Evolutionary conservation across 1,284 basidiomycete species (phyloP).

Genomic region (Papiliotrema nemorosa): DNA sequence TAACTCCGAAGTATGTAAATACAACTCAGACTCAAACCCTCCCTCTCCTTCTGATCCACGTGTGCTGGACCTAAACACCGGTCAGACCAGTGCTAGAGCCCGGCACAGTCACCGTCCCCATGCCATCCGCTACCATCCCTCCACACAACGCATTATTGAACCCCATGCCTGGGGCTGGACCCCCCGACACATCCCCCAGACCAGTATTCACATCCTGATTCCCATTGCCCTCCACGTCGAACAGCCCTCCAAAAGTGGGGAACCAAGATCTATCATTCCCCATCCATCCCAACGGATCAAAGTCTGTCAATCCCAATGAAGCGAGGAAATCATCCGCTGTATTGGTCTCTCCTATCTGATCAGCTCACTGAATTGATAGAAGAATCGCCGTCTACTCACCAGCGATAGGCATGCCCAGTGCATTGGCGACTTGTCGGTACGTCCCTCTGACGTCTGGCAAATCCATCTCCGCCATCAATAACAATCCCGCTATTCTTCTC

Average conservation of each 20-base stretch:
- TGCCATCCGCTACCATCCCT: no score
- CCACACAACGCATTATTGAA: no score
- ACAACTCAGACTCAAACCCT: no score
- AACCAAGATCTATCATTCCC: slow-evolving; percentile 1
- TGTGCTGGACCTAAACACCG: no score
- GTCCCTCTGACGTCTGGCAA: slow-evolving; percentile 9
- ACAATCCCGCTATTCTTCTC: slow-evolving; percentile 22
- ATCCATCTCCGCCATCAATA: slow-evolving; percentile 16
- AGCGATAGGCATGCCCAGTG: slow-evolving; percentile 6
- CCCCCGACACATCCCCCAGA: no score
- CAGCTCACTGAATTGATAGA: not conserved
- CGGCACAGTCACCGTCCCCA: no score
- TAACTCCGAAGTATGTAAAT: no score
- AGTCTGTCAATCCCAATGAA: not conserved
- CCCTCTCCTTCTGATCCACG: no score
- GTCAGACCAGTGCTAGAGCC: no score
- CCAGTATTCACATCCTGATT: no score
- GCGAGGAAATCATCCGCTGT: not conserved
- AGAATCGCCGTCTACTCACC: slow-evolving; percentile 1
- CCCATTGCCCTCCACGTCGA: not conserved
- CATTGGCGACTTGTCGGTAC: slow-evolving; percentile 12
- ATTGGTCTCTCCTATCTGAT: not conserved
- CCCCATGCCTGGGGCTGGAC: no score
- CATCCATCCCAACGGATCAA: not conserved
- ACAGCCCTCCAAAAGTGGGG: not conserved